Evolutionary conservation across 2,329 filamentous ascomycete species (phyloP).

Genomic region (Scedosporium boydii): DNA sequence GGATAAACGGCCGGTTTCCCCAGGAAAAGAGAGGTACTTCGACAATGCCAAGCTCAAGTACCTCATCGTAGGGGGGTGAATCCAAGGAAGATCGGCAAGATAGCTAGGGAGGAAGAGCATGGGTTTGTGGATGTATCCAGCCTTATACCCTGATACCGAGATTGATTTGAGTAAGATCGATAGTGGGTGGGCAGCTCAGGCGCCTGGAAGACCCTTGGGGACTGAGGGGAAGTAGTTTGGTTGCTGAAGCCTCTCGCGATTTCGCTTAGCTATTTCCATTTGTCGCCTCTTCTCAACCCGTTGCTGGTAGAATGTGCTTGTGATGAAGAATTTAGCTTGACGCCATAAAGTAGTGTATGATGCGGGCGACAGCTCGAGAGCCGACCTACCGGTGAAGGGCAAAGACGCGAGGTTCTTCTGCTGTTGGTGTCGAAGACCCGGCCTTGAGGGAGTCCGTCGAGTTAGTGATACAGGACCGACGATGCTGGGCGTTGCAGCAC

Average conservation of each 20-base stretch:
- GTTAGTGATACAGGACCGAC: not conserved
- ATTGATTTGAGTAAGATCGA: not conserved
- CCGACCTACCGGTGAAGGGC: constrained; percentile 61
- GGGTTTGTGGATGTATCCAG: not conserved
- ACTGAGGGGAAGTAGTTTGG: constrained; percentile 78
- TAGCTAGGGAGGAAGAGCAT: not conserved
- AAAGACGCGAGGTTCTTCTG: constrained; percentile 72
- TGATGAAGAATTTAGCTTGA: constrained; percentile 3
- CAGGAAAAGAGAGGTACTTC: not conserved
- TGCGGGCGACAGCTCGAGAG: not conserved
- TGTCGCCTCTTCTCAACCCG: constrained; percentile 62
- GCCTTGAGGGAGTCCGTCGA: constrained; percentile 10
- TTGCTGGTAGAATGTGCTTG: constrained; percentile 81
- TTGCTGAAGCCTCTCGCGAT: constrained; percentile 69
- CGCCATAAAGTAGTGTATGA: not conserved
- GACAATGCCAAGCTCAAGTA: not conserved
- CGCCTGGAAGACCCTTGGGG: constrained; percentile 49
- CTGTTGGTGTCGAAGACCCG: constrained; percentile 17
- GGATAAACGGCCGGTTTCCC: not conserved
- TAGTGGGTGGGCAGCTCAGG: constrained; percentile 9
- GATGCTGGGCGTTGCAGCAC: constrained; percentile 11
- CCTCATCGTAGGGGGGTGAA: not conserved
- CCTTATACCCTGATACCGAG: not conserved
- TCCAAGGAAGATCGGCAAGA: not conserved
- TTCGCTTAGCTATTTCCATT: constrained; percentile 54